phyloP scores from a whole-genome alignment of 768 basidiomycete genomes.

The Phlebiopsis flavidoalba region DNA sequence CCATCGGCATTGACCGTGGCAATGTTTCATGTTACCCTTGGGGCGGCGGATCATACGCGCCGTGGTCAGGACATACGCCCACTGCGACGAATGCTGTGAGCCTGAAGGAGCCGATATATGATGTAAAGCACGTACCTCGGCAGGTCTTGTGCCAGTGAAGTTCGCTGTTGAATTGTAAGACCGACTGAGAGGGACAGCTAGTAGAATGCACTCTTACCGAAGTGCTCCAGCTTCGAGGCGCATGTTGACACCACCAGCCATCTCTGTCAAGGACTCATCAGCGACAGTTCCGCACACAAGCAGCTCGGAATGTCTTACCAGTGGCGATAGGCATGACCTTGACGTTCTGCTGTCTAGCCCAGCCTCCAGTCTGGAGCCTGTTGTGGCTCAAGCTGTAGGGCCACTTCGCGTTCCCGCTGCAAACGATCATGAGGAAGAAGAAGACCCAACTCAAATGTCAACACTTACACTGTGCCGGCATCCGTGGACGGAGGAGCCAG shows the following conservation, averaged over 20 bases:
- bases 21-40: conserved; percentile 18
- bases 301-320: conserved; percentile 6
- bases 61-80: conserved; percentile 31
- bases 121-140: conserved; percentile 16
- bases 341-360: conserved; percentile 31
- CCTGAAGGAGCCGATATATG: not conserved
- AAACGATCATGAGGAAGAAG: not conserved
- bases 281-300: not conserved
- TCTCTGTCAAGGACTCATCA: conserved; percentile 10
- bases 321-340: conserved; percentile 29
- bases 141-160: conserved; percentile 33
- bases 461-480: conserved; percentile 24
- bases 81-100: conserved; percentile 3
- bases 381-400: conserved; percentile 30
- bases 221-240: conserved; percentile 31
- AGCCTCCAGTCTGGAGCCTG: conserved; percentile 30
- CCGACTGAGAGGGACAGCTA: not conserved
- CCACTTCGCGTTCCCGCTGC: conserved; percentile 26
- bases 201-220: conserved; percentile 14
- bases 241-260: conserved; percentile 31
- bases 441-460: not conserved
- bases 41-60: too few species aligned
- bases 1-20: conserved; percentile 40
- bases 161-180: conserved; percentile 15
- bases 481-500: conserved; percentile 31